Evolutionary conservation across 495 filamentous ascomycete genomes (phyloP).

Genomic region (Penicillium taxi): DNA sequence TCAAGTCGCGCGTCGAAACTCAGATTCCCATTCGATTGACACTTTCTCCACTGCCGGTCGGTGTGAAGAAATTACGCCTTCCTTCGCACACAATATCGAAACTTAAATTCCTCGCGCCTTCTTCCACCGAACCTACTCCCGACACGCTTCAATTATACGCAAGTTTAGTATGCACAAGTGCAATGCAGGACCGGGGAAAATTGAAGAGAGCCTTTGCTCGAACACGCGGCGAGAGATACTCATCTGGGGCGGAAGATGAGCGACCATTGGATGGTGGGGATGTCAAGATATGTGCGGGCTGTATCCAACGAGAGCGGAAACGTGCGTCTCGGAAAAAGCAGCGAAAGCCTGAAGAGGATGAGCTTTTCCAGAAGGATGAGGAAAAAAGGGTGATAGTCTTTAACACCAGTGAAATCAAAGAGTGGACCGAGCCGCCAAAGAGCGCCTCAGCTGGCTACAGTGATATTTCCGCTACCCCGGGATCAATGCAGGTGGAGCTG

Average conservation of each 20-base stretch:
- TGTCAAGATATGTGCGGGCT: conserved; percentile 76
- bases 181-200: conserved; percentile 68
- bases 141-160: conserved; percentile 77
- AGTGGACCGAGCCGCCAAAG: conserved; percentile 60
- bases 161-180: conserved; percentile 80
- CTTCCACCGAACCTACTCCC: conserved; percentile 45
- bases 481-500: conserved; percentile 64
- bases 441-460: conserved; percentile 20
- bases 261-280: conserved; percentile 74
- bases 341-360: conserved; percentile 76
- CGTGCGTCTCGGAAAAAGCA: conserved; percentile 81
- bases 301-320: conserved; percentile 80
- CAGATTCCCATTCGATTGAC: conserved; percentile 79
- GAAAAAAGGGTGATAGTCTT: conserved; percentile 79
- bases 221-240: conserved; percentile 44
- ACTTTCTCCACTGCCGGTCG: conserved; percentile 60
- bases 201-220: conserved; percentile 56
- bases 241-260: conserved; percentile 45
- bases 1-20: conserved; percentile 90
- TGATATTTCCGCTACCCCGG: conserved; percentile 37
- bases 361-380: conserved; percentile 71
- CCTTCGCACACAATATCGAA: conserved; percentile 86
- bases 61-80: conserved; percentile 72
- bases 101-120: conserved; percentile 72
- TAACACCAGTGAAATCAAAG: conserved; percentile 84